phyloP scores from a whole-genome alignment of 148 eudicot genomes.

The Chenopodium album region DNA sequence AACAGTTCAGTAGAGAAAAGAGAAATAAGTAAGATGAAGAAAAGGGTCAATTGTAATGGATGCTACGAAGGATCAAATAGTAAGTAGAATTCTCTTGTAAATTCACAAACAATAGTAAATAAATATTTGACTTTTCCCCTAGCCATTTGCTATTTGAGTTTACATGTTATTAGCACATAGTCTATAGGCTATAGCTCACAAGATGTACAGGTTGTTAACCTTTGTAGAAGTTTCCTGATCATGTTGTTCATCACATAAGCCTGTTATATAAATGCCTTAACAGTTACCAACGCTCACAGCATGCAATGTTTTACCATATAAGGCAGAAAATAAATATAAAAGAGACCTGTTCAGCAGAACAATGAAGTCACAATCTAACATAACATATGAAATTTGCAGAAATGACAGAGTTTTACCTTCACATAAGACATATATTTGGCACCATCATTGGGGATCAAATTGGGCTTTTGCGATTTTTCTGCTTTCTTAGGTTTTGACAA shows the following conservation, averaged over 20 bases:
- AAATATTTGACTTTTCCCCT: no score
- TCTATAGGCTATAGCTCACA: not conserved
- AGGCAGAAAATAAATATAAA: not conserved
- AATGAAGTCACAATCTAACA: not conserved
- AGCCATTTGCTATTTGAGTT: not conserved
- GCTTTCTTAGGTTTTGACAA: conserved; percentile 46
- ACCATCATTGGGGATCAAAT: conserved; percentile 63
- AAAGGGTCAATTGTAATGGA: not conserved
- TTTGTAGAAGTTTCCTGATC: not conserved
- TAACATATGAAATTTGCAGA: not conserved
- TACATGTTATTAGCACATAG: not conserved
- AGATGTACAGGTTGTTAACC: not conserved
- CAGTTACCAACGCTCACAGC: not conserved
- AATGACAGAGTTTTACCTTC: conserved; percentile 47
- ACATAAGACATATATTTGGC: conserved; percentile 94
- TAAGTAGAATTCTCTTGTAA: not conserved
- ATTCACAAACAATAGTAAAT: not conserved
- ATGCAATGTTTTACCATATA: not conserved
- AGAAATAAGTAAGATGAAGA: not conserved
- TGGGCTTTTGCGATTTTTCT: conserved; percentile 55
- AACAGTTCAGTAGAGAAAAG: not conserved
- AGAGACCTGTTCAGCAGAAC: not conserved
- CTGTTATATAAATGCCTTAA: not conserved
- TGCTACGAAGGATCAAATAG: not conserved
- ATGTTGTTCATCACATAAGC: not conserved